These are phyloP conservation scores for Apostasia ramifera DNA, from an alignment of 106 monocot species.

Conservation along the genomic window DNA sequence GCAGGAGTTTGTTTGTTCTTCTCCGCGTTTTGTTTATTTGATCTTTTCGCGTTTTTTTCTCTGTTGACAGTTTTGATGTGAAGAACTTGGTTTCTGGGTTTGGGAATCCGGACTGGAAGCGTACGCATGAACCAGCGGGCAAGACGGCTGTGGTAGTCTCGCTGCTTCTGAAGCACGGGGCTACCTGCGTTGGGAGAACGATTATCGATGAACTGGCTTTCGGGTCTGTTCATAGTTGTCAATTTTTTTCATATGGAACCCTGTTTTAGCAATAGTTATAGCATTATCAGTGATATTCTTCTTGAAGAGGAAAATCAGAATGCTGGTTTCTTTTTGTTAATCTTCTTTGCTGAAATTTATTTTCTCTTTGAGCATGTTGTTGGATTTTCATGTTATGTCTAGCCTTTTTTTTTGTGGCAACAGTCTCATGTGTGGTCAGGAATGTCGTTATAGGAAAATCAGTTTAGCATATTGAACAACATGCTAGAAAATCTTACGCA, in stretches of 20 bases:
- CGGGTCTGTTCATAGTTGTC: constrained; percentile 31
- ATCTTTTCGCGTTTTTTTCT: background rate
- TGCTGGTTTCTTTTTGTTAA: too few relatives aligned
- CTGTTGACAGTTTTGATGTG: constrained; percentile 65
- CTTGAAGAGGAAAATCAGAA: too few relatives aligned
- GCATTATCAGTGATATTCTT: too few relatives aligned
- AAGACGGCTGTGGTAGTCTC: constrained; percentile 50
- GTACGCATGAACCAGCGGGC: constrained; percentile 60
- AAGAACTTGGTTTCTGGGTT: constrained; percentile 77
- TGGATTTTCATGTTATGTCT: too few relatives aligned
- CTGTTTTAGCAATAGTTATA: too few relatives aligned
- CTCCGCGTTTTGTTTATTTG: constrained; percentile 8
- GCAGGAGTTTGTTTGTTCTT: background rate
- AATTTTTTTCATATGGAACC: background rate
- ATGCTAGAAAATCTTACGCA: too few relatives aligned
- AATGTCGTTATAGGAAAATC: too few relatives aligned
- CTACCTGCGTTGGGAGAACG: constrained; percentile 72
- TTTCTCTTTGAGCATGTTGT: too few relatives aligned
- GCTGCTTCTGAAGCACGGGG: constrained; percentile 67
- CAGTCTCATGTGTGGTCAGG: too few relatives aligned
- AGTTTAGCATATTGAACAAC: too few relatives aligned
- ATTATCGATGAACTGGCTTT: constrained; percentile 87
- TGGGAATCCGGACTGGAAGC: constrained; percentile 87
- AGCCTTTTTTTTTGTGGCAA: too few relatives aligned
- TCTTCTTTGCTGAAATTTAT: too few relatives aligned